Conservation (phyloP, 2,329 filamentous ascomycete genomes). For the Trichoderma sp. region DNA sequence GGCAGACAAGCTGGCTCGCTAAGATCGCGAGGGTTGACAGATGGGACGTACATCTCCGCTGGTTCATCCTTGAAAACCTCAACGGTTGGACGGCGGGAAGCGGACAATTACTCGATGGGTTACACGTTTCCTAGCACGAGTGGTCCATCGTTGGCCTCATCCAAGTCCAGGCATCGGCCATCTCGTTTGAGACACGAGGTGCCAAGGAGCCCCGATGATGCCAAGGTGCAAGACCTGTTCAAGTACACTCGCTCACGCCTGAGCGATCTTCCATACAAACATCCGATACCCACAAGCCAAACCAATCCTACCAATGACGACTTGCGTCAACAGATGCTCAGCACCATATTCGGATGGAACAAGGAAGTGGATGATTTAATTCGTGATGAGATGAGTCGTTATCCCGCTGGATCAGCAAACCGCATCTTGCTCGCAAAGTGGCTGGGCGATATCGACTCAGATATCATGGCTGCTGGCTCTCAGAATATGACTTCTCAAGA, state of each 20-base stretch:
- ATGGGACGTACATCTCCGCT: constrained; percentile 66
- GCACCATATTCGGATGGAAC: constrained; percentile 92
- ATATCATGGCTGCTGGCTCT: constrained; percentile 75
- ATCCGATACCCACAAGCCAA: constrained; percentile 57
- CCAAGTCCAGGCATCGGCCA: constrained; percentile 46
- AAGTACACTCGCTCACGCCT: constrained; percentile 78
- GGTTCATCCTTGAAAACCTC: constrained; percentile 49
- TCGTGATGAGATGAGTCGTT: constrained; percentile 75
- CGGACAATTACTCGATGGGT: constrained; percentile 55
- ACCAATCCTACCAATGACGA: constrained; percentile 69
- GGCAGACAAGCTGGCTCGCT: constrained; percentile 50
- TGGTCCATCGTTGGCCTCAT: constrained; percentile 46
- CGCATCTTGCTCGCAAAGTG: constrained; percentile 86
- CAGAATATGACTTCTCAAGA: constrained; percentile 90
- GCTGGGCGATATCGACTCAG: constrained; percentile 80
- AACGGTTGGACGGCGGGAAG: constrained; percentile 32
- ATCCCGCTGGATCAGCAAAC: constrained; percentile 69
- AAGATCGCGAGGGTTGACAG: constrained; percentile 53
- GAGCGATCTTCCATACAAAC: constrained; percentile 77
- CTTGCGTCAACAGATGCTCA: constrained; percentile 85
- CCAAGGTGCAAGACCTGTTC: constrained; percentile 74
- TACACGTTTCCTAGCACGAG: constrained; percentile 39
- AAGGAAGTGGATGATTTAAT: constrained; percentile 78
- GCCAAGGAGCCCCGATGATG: constrained; percentile 70
- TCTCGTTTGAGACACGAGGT: constrained; percentile 80